A percentile compares a stretch with the other conserved stretches of the same genome.
Evolutionary conservation across 208 protist species (phyloP).

Genomic region (Leishmania mexicana): DNA sequence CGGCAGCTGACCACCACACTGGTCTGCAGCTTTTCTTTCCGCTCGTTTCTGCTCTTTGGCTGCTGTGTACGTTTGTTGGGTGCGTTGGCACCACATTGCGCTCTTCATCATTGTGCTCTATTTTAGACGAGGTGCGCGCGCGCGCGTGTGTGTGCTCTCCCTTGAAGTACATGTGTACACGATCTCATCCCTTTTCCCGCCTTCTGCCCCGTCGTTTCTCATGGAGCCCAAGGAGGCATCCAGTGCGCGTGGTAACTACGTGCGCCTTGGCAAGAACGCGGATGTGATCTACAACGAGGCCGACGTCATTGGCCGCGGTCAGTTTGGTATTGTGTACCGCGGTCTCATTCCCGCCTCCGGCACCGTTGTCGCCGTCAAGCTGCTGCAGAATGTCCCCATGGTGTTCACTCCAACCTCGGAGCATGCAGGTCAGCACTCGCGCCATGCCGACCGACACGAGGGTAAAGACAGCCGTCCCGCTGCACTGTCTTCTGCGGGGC

Average conservation of each 20-base stretch:
- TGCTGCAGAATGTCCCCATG: slow-evolving; percentile 34
- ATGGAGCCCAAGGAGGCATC: background rate
- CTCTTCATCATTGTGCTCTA: background rate
- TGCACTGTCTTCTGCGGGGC: background rate
- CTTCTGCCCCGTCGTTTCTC: background rate
- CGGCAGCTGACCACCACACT: background rate
- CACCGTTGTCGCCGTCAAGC: slow-evolving; percentile 54
- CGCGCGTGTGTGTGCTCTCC: background rate
- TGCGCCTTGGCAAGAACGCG: slow-evolving; percentile 32
- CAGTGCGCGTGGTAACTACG: slow-evolving; percentile 1
- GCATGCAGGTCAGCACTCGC: slow-evolving; percentile 1
- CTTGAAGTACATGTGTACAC: background rate
- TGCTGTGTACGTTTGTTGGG: background rate
- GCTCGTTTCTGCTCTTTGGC: background rate
- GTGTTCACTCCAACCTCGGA: slow-evolving; percentile 4
- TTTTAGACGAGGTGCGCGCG: background rate
- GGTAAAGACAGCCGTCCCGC: background rate
- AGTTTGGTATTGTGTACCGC: slow-evolving; percentile 61
- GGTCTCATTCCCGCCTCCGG: slow-evolving; percentile 27
- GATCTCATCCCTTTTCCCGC: background rate
- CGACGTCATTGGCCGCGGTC: slow-evolving; percentile 48
- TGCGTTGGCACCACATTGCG: background rate
- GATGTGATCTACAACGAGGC: slow-evolving; percentile 43
- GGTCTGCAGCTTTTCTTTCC: background rate
- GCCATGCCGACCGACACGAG: background rate